Conservation (phyloP, 2,329 filamentous ascomycete genomes). For the Sclerotinia spermophila region DNA sequence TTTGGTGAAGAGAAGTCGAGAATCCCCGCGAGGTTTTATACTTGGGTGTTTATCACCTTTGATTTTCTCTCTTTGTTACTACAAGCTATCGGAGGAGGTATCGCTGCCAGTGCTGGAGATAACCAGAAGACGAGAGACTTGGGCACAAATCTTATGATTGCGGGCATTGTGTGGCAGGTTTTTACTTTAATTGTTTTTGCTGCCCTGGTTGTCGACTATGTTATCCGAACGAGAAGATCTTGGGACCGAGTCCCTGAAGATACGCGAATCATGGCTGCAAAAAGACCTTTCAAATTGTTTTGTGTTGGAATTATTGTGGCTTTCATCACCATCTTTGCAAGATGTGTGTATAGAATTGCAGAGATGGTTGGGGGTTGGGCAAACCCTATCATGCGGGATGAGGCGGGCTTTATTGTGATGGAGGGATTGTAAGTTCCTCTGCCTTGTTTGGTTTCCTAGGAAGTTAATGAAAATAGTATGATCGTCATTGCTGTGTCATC, state of each 20-base stretch:
- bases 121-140: constrained; percentile 17
- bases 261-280: constrained; percentile 18
- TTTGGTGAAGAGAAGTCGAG: constrained; percentile 23
- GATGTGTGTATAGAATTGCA: constrained; percentile 41
- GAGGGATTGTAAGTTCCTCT: constrained; percentile 46
- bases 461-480: constrained; percentile 35
- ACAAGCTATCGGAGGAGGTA: constrained; percentile 55
- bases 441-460: neutral
- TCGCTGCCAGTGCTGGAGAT: constrained; percentile 40
- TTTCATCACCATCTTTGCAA: constrained; percentile 24
- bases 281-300: constrained; percentile 24
- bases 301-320: constrained; percentile 22
- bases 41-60: constrained; percentile 55
- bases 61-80: constrained; percentile 55
- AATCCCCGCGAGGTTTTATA: constrained; percentile 44
- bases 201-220: constrained; percentile 48
- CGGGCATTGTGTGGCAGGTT: constrained; percentile 41
- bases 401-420: constrained; percentile 56
- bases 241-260: constrained; percentile 23
- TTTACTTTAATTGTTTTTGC: constrained; percentile 40
- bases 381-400: constrained; percentile 60
- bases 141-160: constrained; percentile 39
- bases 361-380: constrained; percentile 64
- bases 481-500: constrained; percentile 45
- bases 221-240: constrained; percentile 36